phyloP scores from a whole-genome alignment of 108 stramenopile genomes.

The Parietichytrium sp. region DNA sequence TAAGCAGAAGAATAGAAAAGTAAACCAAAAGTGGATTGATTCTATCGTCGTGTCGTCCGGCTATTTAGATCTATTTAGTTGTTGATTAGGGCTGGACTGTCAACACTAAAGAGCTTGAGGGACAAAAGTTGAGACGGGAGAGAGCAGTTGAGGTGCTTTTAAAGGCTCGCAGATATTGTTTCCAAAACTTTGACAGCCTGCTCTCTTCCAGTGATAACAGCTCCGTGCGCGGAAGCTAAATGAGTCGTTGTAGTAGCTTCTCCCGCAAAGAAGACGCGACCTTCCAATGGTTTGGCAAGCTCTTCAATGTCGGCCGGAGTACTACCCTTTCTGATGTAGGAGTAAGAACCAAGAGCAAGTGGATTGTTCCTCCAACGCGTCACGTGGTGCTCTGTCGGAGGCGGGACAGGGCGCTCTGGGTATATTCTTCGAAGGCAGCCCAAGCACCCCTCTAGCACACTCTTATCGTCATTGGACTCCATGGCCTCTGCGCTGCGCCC shows the following conservation, averaged over 20 bases:
- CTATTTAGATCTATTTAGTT: too few species aligned
- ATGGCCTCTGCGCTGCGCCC: neutral
- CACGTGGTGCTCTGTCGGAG: neutral
- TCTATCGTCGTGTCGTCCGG: too few species aligned
- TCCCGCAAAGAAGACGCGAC: slow-evolving; percentile 28
- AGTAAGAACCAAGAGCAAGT: neutral
- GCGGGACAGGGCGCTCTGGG: neutral
- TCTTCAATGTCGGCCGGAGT: neutral
- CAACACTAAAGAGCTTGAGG: too few species aligned
- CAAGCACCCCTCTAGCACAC: neutral
- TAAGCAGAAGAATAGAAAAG: too few species aligned
- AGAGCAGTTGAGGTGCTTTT: too few species aligned
- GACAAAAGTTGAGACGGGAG: too few species aligned
- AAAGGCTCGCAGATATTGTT: too few species aligned
- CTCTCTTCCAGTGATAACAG: neutral
- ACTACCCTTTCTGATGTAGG: neutral
- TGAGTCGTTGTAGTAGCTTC: neutral
- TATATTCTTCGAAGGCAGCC: slow-evolving; percentile 1
- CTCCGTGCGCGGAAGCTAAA: neutral
- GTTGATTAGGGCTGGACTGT: too few species aligned
- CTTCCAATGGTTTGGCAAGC: neutral
- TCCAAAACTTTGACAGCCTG: too few species aligned
- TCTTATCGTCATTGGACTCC: neutral
- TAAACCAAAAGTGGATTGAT: too few species aligned
- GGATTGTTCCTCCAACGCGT: slow-evolving; percentile 8